These are phyloP conservation scores for Albugo candida DNA, from an alignment of 352 stramenopile genomes.

Conservation along the genomic window DNA sequence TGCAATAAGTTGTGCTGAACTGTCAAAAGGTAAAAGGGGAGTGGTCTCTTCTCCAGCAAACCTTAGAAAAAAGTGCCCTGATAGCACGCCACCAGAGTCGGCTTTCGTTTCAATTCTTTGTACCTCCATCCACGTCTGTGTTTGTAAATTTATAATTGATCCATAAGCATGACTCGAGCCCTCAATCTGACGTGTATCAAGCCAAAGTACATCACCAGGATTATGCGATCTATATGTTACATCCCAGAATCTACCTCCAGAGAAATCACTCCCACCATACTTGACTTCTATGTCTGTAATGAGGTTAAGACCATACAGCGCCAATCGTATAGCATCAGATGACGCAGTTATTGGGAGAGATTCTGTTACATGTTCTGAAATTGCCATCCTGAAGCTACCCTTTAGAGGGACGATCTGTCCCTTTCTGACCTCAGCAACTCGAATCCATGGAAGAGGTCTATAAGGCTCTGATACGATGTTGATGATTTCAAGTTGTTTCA, in stretches of 20 bases:
- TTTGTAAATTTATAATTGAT: constrained; percentile 1
- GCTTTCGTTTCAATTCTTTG: constrained; percentile 11
- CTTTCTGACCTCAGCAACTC: constrained; percentile 1
- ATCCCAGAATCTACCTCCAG: constrained; percentile 9
- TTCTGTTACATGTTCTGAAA: constrained; percentile 3
- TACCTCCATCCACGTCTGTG: constrained; percentile 11
- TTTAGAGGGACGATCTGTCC: constrained; percentile 1
- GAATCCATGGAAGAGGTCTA: background rate
- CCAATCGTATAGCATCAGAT: background rate
- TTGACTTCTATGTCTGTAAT: constrained; percentile 3
- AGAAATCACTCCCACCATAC: constrained; percentile 1
- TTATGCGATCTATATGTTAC: constrained; percentile 8
- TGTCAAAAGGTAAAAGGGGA: constrained; percentile 10
- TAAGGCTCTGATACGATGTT: background rate
- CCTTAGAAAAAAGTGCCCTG: constrained; percentile 14
- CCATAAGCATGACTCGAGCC: background rate
- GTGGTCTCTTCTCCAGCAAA: constrained; percentile 12
- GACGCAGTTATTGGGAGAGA: constrained; percentile 4
- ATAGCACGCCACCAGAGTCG: constrained; percentile 6
- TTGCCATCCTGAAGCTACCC: constrained; percentile 7
- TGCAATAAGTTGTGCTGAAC: constrained; percentile 11
- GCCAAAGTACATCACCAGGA: constrained; percentile 1
- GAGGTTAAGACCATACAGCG: constrained; percentile 4
- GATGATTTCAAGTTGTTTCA: constrained; percentile 4
- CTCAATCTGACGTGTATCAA: constrained; percentile 1